A percentile compares a stretch with the other conserved stretches of the same genome.
phyloP scores from a whole-genome alignment of 2,329 filamentous ascomycete species.

The Rugonectria rugulosa region DNA sequence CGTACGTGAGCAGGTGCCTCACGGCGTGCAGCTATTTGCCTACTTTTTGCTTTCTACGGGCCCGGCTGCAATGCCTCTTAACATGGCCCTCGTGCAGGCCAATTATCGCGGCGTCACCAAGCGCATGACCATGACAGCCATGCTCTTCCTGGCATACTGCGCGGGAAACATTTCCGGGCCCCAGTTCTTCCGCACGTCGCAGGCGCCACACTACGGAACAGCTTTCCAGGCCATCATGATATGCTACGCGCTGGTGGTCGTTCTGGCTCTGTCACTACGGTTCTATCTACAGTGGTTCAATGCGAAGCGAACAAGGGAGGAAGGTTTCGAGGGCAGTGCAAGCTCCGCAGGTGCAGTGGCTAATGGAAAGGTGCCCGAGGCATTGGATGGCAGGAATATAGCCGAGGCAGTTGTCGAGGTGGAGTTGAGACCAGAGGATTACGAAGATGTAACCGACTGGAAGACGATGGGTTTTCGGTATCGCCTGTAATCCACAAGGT shows the following conservation, averaged over 20 bases:
- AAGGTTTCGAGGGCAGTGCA: slow-evolving; percentile 55
- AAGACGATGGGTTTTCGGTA: slow-evolving; percentile 67
- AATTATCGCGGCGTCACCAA: slow-evolving; percentile 66
- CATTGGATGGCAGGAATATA: too few relatives aligned
- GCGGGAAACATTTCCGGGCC: slow-evolving; percentile 64
- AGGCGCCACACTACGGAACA: slow-evolving; percentile 60
- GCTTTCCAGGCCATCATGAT: slow-evolving; percentile 64
- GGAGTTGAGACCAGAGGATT: too few relatives aligned
- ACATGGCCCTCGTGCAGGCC: slow-evolving; percentile 61
- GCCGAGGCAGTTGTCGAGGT: too few relatives aligned
- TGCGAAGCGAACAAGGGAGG: slow-evolving; percentile 46
- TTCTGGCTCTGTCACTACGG: slow-evolving; percentile 53
- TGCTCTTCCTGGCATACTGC: slow-evolving; percentile 64
- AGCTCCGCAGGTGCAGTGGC: background rate
- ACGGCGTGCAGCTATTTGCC: slow-evolving; percentile 59
- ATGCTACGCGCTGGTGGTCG: slow-evolving; percentile 60
- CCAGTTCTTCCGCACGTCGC: slow-evolving; percentile 59
- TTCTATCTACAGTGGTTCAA: slow-evolving; percentile 58
- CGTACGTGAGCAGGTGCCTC: slow-evolving; percentile 48
- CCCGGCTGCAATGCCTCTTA: slow-evolving; percentile 61
- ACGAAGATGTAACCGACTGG: slow-evolving; percentile 68
- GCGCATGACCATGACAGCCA: slow-evolving; percentile 65
- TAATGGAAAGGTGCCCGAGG: slow-evolving; percentile 44
- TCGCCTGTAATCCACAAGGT: slow-evolving; percentile 53
- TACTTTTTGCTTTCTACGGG: slow-evolving; percentile 65